Evolutionary conservation across 192 early-diverging fungal genomes (phyloP).

Genomic region (Coemansia sp.): DNA sequence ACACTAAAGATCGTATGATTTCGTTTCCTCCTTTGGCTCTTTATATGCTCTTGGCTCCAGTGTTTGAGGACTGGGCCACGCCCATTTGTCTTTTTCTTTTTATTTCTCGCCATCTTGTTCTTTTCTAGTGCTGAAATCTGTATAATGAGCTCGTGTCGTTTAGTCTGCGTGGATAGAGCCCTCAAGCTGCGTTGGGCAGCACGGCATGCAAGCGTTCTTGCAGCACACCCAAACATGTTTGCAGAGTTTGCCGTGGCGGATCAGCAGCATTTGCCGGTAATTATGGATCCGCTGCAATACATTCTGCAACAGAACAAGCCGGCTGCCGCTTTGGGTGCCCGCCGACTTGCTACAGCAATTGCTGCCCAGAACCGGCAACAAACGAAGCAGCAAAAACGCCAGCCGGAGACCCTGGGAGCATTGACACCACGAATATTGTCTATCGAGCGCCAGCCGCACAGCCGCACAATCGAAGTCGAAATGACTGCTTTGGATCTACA

Average conservation of each 20-base stretch:
- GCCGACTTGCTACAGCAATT: constrained; percentile 4
- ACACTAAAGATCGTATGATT: background rate
- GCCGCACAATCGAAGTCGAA: constrained; percentile 32
- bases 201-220: constrained; percentile 24
- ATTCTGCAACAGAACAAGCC: constrained; percentile 8
- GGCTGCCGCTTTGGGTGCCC: background rate
- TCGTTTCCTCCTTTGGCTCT: background rate
- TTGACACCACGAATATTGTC: constrained; percentile 5
- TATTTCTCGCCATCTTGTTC: background rate
- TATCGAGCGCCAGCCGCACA: constrained; percentile 9
- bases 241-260: background rate
- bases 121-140: constrained; percentile 2
- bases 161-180: background rate
- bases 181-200: background rate
- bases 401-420: background rate
- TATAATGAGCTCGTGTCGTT: background rate
- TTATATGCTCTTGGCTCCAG: background rate
- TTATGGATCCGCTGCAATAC: constrained; percentile 36
- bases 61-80: background rate
- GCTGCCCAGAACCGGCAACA: constrained; percentile 6
- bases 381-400: background rate
- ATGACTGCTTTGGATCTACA: constrained; percentile 19
- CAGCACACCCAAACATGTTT: background rate
- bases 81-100: background rate
- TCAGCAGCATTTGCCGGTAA: constrained; percentile 1